Evolutionary conservation across 2,329 filamentous ascomycete genomes (phyloP).

Genomic region (Neofusicoccum ribis): DNA sequence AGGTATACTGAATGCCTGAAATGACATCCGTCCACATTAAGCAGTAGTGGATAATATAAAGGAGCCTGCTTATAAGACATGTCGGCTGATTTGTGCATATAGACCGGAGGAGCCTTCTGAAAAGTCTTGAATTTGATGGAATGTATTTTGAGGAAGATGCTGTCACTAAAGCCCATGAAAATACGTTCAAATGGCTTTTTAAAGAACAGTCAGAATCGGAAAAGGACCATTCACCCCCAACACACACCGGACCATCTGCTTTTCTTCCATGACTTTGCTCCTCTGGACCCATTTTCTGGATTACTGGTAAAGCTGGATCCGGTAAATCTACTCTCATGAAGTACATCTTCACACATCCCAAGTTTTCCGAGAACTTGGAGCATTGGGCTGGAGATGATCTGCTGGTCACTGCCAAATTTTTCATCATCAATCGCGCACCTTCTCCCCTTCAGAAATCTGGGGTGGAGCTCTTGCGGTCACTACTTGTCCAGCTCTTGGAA

Average conservation of each 20-base stretch:
- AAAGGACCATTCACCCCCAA: no score
- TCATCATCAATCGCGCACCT: conserved; percentile 34
- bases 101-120: neutral
- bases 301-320: conserved; percentile 36
- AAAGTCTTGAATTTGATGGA: neutral
- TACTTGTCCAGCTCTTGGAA: conserved; percentile 26
- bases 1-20: neutral
- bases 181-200: conserved; percentile 22
- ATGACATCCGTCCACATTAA: neutral
- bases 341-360: conserved; percentile 25
- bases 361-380: conserved; percentile 22
- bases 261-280: neutral
- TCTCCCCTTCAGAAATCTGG: conserved; percentile 27
- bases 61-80: no score
- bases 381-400: conserved; percentile 24
- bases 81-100: neutral
- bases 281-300: conserved; percentile 36
- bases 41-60: neutral
- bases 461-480: conserved; percentile 28
- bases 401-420: conserved; percentile 25
- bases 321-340: conserved; percentile 38
- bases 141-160: neutral
- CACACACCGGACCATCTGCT: neutral
- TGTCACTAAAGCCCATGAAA: conserved; percentile 12
- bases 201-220: neutral